phyloP scores from a whole-genome alignment of 345 rosid genomes.

The Citrus mangshanensis region DNA sequence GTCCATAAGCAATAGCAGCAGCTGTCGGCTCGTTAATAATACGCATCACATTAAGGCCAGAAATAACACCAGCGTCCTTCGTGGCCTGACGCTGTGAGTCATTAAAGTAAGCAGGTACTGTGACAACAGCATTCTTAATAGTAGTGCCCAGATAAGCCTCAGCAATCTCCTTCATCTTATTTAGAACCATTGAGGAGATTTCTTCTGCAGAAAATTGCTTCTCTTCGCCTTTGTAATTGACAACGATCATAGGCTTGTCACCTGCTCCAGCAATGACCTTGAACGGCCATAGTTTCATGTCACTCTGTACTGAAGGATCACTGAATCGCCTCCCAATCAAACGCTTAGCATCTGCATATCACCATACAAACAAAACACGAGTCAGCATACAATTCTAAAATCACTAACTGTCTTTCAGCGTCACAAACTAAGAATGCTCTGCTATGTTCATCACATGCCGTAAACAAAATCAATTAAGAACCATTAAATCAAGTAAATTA shows the following conservation, averaged over 20 bases:
- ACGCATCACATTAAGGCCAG: constrained; percentile 43
- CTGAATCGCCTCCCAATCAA: constrained; percentile 45
- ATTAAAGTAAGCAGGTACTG: constrained; percentile 47
- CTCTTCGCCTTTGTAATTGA: constrained; percentile 43
- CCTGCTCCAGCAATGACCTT: constrained; percentile 41
- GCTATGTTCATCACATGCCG: too few species aligned
- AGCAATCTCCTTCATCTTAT: constrained; percentile 40
- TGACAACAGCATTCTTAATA: constrained; percentile 37
- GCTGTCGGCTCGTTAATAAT: constrained; percentile 50
- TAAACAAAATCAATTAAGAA: too few species aligned
- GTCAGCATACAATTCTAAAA: not conserved
- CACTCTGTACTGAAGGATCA: constrained; percentile 39
- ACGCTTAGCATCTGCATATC: constrained; percentile 39
- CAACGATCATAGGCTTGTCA: constrained; percentile 47
- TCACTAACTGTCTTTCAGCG: too few species aligned
- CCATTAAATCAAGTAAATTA: too few species aligned
- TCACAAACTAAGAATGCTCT: not conserved
- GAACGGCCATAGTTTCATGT: constrained; percentile 45
- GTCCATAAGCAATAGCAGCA: constrained; percentile 48
- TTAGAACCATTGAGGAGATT: constrained; percentile 44
- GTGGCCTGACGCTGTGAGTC: constrained; percentile 52
- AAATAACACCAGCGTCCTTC: constrained; percentile 44
- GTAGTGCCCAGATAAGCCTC: constrained; percentile 34
- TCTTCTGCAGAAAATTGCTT: constrained; percentile 45
- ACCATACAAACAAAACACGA: not conserved